These are phyloP conservation scores for Rhodotorula graminis DNA, from an alignment of 768 basidiomycete species.

Conservation along the genomic window DNA sequence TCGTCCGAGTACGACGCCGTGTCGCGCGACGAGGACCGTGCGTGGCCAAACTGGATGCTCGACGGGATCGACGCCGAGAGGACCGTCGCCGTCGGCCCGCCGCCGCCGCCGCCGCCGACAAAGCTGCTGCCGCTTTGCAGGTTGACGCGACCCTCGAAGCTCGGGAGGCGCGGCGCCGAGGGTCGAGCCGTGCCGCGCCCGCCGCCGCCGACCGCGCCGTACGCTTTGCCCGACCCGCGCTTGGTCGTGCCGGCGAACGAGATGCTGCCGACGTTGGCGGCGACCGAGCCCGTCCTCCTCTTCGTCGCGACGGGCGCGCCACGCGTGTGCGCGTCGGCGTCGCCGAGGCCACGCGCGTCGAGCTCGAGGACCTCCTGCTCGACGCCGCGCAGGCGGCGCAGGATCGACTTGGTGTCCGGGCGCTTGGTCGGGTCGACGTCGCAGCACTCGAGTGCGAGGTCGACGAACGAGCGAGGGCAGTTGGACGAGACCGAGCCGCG, in stretches of 20 bases:
- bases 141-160: constrained; percentile 30
- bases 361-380: constrained; percentile 69
- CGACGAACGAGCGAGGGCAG: constrained; percentile 72
- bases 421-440: constrained; percentile 60
- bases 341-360: constrained; percentile 18
- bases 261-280: constrained; percentile 32
- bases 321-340: constrained; percentile 15
- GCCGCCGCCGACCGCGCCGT: constrained; percentile 5
- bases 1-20: background rate
- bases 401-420: constrained; percentile 70
- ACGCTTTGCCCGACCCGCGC: constrained; percentile 11
- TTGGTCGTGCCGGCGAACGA: constrained; percentile 36
- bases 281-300: background rate
- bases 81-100: background rate
- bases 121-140: background rate
- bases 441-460: constrained; percentile 74
- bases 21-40: background rate
- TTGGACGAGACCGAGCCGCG: constrained; percentile 61
- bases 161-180: constrained; percentile 7
- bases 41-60: background rate
- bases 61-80: background rate
- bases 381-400: constrained; percentile 71
- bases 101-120: background rate
- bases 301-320: background rate
- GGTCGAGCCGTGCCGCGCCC: constrained; percentile 4